Base-by-base conservation (phyloP, 2,329 filamentous ascomycete species). In the Claviceps purpurea region DNA sequence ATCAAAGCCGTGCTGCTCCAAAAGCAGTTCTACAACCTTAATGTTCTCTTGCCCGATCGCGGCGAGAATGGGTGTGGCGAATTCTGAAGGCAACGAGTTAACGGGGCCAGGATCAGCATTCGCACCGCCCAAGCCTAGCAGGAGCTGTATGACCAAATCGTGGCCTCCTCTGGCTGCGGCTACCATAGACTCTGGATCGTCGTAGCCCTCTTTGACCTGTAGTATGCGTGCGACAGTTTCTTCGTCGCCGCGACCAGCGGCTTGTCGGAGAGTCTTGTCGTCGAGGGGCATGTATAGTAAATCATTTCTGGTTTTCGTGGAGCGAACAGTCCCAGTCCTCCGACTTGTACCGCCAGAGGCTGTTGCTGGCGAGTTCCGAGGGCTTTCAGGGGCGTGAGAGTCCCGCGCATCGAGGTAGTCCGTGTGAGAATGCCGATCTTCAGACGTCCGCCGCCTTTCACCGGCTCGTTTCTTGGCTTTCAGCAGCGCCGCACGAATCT, bases 111-210 rank as follows among this genome's bases (percentile, higher is more conserved):
- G 89, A 59, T 93, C 87, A 0, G 78, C 74, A 50, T 80, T 78
- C 13, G 78, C 77, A 48, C 76, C 73, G 2, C 84, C 85, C 57
- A 89, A 71, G 8, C 84, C 84, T 43, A 89, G 68, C 49, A 89
- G 68, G 30, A 95, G 77, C 62, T 90, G 87, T 55, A 95, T 81
- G 24, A 95, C 86, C 53, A 91, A 81, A 59, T 90, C 84, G 62
- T 98, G 91, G 1, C 93, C 93, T 53, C 90, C 93, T 67, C 89
- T 85, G 34, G 93, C 90, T 22, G 93, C 93, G 52, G 88, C 89
- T 52, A 95, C 89, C 67, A 96, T 82, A 46, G 89, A 88, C 58
- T 90, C 86, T 1, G 90, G 82, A 63, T 97, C 91, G 56, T 83
- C 77, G 54, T 75, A 78, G 11, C 71, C 72, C 37, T 79, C 77